Percentiles rank a stretch among this genome's conserved stretches.
Evolutionary conservation across 345 rosid species (phyloP).

Genomic region (Gossypium sturtianum): DNA sequence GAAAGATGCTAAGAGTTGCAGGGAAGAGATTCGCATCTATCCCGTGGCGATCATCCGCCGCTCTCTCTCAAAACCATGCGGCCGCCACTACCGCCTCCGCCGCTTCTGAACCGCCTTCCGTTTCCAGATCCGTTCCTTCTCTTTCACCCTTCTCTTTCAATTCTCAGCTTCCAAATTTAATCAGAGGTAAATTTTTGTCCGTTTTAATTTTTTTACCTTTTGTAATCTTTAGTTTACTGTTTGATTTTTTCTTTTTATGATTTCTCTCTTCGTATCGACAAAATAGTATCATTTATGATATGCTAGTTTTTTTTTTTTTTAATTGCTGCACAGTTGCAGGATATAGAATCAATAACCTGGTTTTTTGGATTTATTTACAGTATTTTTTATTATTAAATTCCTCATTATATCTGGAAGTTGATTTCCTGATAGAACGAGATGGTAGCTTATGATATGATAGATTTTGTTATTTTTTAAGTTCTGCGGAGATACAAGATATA

Average conservation of each 20-base stretch:
- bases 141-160: constrained; percentile 19
- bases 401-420: not conserved
- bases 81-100: not conserved
- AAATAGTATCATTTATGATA: not conserved
- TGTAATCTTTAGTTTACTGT: not conserved
- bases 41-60: constrained; percentile 39
- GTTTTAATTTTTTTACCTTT: not conserved
- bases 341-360: no score
- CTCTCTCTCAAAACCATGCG: constrained; percentile 22
- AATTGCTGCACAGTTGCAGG: not conserved
- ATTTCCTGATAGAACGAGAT: no score
- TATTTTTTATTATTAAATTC: not conserved
- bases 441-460: no score
- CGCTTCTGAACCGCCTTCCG: constrained; percentile 15
- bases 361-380: no score
- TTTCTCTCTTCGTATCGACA: not conserved
- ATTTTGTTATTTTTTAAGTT: no score
- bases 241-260: not conserved
- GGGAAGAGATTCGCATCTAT: constrained; percentile 67
- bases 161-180: constrained; percentile 31
- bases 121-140: constrained; percentile 32
- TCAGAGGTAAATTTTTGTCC: constrained; percentile 44
- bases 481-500: not conserved
- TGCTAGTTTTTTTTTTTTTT: no score
- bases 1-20: constrained; percentile 64